Base-by-base conservation (phyloP, 768 basidiomycete genomes). In the Trametes cubensis region DNA sequence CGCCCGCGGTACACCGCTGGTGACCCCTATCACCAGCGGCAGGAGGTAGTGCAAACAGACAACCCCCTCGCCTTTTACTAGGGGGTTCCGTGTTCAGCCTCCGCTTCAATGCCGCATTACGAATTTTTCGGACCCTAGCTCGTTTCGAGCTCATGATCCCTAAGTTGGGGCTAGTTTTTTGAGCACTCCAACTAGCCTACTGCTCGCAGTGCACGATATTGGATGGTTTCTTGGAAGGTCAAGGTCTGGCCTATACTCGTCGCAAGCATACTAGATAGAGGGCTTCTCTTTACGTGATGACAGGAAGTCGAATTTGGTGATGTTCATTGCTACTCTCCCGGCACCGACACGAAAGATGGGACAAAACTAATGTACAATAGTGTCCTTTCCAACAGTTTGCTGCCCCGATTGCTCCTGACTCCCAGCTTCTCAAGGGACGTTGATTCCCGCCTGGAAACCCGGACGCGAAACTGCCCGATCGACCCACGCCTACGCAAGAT, bases 11-110 rank as follows among this genome's bases (percentile, higher is more conserved):
- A 7, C 34, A 6, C 1, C 42, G 1, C 6, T 4, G 0, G 0
- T 21, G n/a, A 4, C n/a, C 23, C 5, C 6, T 40, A 2, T 15
- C 60, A 66, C 4, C 4, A 55, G 82, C 79, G 81, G 76, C 79
- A 81, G 80, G 77, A 80, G 80, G 78, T 74, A 70, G 74, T 77
- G 75, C 83, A 83, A 84, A 63, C 77, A 81, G 77, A 83, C 80
- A 82, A 81, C 79, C 81, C 83, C 83, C 83, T 84, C 83, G 83
- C 83, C 83, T 84, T 84, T 84, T 84, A 84, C 83, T 84, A 84
- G 83, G 83, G 83, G 80, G 80, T 82, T 83, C 83, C 81, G 83
- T 84, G 82, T 81, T 71, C 70, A 72, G 73, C 78, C 79, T 76
- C 78, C 76, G 73, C 65, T 67, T 63, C 25, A 81, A 79, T 79